Conservation (phyloP, 2,329 filamentous ascomycete species). For the Coniochaeta ligniaria region DNA sequence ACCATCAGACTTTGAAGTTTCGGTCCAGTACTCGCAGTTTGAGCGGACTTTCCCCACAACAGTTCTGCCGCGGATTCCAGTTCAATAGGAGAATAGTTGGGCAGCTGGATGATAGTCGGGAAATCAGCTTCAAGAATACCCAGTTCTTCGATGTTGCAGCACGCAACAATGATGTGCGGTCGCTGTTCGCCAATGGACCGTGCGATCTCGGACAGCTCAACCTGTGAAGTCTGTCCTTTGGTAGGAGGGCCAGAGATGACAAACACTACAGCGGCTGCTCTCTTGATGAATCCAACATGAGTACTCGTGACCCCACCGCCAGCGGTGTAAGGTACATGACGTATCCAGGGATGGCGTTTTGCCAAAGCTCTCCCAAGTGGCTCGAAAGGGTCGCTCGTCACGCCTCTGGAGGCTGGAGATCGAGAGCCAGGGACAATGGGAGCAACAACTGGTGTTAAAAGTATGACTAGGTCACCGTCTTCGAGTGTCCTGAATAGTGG, state of each 20-base stretch:
- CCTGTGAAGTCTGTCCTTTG: constrained; percentile 42
- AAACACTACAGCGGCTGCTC: constrained; percentile 53
- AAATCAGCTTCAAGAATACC: constrained; percentile 33
- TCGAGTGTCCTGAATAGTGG: constrained; percentile 37
- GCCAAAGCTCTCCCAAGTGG: constrained; percentile 58
- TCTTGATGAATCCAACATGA: constrained; percentile 55
- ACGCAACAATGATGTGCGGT: constrained; percentile 45
- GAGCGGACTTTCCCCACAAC: constrained; percentile 35
- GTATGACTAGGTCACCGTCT: constrained; percentile 49
- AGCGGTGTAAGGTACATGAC: constrained; percentile 66
- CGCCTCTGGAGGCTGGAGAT: constrained; percentile 25
- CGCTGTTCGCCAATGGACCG: constrained; percentile 36
- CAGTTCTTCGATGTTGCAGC: constrained; percentile 34
- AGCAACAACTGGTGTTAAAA: constrained; percentile 50
- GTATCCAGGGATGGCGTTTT: constrained; percentile 50
- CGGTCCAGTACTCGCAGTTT: constrained; percentile 7
- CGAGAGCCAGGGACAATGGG: constrained; percentile 24
- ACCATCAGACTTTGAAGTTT: constrained; percentile 22
- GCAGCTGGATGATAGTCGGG: constrained; percentile 43
- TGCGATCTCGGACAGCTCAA: constrained; percentile 40
- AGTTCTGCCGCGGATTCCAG: constrained; percentile 43
- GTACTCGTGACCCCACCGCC: constrained; percentile 55
- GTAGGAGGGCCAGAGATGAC: constrained; percentile 45
- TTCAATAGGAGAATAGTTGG: constrained; percentile 37
- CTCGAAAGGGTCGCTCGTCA: constrained; percentile 61